These are phyloP conservation scores for Septoria linicola DNA, from an alignment of 2,329 filamentous ascomycete species.

Conservation along the genomic window DNA sequence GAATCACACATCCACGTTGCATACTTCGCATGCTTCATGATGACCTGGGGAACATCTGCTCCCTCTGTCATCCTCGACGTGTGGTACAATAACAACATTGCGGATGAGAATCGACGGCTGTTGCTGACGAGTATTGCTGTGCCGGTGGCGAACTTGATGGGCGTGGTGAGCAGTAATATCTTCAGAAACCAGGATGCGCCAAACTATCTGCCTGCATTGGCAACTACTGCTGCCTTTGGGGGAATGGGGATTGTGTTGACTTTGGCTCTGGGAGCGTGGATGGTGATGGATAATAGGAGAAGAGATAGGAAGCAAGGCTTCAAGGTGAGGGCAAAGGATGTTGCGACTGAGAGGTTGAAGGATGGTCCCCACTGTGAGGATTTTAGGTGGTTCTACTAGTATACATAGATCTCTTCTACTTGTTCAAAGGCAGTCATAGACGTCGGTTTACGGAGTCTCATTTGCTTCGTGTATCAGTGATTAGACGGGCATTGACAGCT, in stretches of 20 bases:
- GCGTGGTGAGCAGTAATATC: constrained; percentile 66
- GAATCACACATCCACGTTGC: constrained; percentile 61
- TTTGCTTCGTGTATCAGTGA: not conserved
- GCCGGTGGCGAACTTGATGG: constrained; percentile 74
- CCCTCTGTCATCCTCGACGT: constrained; percentile 67
- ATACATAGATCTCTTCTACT: too few species aligned
- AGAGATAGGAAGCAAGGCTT: constrained; percentile 57
- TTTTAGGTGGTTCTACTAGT: constrained; percentile 47
- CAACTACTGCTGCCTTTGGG: constrained; percentile 65
- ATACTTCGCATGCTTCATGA: constrained; percentile 77
- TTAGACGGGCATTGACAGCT: too few species aligned
- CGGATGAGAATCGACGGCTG: constrained; percentile 70
- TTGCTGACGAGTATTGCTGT: constrained; percentile 70
- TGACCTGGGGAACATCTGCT: constrained; percentile 74
- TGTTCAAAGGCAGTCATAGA: too few species aligned
- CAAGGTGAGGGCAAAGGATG: constrained; percentile 53
- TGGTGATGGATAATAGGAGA: constrained; percentile 64
- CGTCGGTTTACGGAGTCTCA: too few species aligned
- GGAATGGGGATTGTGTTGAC: constrained; percentile 58
- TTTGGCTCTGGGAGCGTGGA: constrained; percentile 58
- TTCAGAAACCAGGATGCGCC: constrained; percentile 64
- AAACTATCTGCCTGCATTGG: constrained; percentile 65
- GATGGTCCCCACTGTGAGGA: constrained; percentile 46
- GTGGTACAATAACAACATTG: constrained; percentile 82
- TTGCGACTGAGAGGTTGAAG: constrained; percentile 47